Conservation (phyloP, 1,284 basidiomycete species). For the Ceratobasidium sp. region DNA sequence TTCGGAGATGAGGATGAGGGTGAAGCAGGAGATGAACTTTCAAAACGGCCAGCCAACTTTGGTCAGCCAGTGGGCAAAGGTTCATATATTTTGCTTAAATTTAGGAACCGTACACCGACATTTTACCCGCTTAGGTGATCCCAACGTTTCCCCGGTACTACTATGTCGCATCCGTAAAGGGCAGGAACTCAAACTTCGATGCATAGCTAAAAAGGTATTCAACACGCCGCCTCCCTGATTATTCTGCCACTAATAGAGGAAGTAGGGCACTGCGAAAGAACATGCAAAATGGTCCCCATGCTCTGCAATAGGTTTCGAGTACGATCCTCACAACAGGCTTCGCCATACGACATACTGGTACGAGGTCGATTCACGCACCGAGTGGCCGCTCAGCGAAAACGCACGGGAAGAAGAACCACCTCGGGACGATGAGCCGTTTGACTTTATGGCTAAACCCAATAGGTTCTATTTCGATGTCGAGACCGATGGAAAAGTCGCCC, state of each 20-base stretch:
- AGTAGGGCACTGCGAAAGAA: slow-evolving; percentile 94
- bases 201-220: slow-evolving; percentile 91
- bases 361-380: slow-evolving; percentile 78
- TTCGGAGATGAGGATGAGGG: slow-evolving; percentile 55
- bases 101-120: neutral
- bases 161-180: slow-evolving; percentile 94
- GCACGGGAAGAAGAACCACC: slow-evolving; percentile 83
- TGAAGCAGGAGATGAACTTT: slow-evolving; percentile 72
- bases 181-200: slow-evolving; percentile 88
- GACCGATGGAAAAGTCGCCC: slow-evolving; percentile 87
- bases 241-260: neutral
- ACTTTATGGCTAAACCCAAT: slow-evolving; percentile 85
- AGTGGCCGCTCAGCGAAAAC: slow-evolving; percentile 88
- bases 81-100: slow-evolving; percentile 48
- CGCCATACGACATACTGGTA: slow-evolving; percentile 97
- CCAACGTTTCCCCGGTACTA: slow-evolving; percentile 74
- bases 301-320: slow-evolving; percentile 95
- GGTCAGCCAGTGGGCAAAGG: slow-evolving; percentile 90
- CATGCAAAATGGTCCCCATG: slow-evolving; percentile 99
- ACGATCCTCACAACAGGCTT: slow-evolving; percentile 97
- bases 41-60: slow-evolving; percentile 78
- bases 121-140: slow-evolving; percentile 61
- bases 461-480: slow-evolving; percentile 94
- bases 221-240: neutral
- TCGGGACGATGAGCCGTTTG: slow-evolving; percentile 82